Base-by-base conservation (phyloP, 1,284 basidiomycete species). In the Ustilago cynodontis region DNA sequence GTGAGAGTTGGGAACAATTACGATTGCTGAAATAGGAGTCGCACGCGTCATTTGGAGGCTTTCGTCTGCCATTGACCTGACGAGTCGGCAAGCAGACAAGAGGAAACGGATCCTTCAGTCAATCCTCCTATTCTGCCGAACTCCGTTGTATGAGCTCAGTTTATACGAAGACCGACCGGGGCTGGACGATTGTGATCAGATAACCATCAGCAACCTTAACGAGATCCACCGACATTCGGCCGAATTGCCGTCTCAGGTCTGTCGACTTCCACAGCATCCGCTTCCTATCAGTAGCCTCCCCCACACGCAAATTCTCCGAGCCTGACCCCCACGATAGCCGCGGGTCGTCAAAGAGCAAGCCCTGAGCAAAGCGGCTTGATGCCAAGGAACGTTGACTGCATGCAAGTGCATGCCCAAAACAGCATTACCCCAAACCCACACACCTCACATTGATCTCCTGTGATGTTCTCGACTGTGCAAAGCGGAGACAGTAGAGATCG, bases 221-320 rank as follows among this genome's bases (percentile, higher is more conserved):
- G 33, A 63, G 33, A 50, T 63, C 22, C n/a, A 14, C 60, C 60
- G 60, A 63, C 26, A 53, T 55, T 63, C 60, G 52, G 41, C 60
- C 60, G 60, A 49, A n/a, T 24, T 20, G 28, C 28, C 54, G 54
- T 3, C 24, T 10, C 41, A 43, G 20, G 41, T n/a, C 20, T 43
- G 41, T 20, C 41, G 20, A 10, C 41, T 43, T 37, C 35, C 35
- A 13, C 35, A 14, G 14, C 35, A 14, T 20, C 20, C 41, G 18
- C 41, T 43, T 8, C 41, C 41, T 2, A 14, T 7, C 6, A n/a
- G 20, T 16, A 43, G 41, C n/a, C 41, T 43, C n/a, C 41, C 41
- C 41, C 11, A 20, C 41, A 43, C 41, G 41, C n/a, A 43, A 43
- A 43, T 43, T 43, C n/a, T 43, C 41, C 41, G 20, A 43, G n/a